Evolutionary conservation across 805 yeast species (phyloP), one percentile per base, ranked within the genome.

Genomic region (Scheffersomyces coipomensis): DNA sequence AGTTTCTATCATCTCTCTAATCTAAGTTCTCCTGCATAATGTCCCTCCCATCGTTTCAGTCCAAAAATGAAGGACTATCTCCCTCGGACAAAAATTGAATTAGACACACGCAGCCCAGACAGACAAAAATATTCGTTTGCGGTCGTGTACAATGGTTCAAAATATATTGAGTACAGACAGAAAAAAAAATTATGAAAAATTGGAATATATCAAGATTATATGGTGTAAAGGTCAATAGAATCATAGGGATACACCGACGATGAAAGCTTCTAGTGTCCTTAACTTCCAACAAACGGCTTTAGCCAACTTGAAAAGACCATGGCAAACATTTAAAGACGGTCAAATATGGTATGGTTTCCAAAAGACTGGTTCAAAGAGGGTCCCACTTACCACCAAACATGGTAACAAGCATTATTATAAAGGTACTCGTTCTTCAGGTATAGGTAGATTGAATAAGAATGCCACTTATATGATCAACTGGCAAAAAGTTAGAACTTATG

Each of bases 351-450:
- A 89, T 58, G 97, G 97, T 34, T 52, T 68, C 19, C 68, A 83
- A 12, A 89, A 86, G 56, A 58, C 82, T 7, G 97, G 97, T 40
- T 81, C 88, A 48, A 88, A 84, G 61, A 82, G 97, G 69, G 76
- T 77, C 57, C 77, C 96, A 4, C 69, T 91, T 52, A 85, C 96
- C 17, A 84, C 97, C 17, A 93, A 93, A 55, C 88, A 88, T 59
- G 98, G 99, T 55, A 91, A 93, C 66, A 89, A 90, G 70, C 83
- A 86, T 52, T 86, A 75, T 67, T 93, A 93, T 69, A 93, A 93
- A 63, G 99, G 99, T 71, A 93, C 98, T 17, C 79, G 97, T 42
- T 87, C 99, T 4, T 78, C 95, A 3, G 97, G 97, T 62, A 79
- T 88, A 46, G 99, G 99, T 59, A 73, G 71, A 38, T 79, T 83